phyloP scores from a whole-genome alignment of 495 filamentous ascomycete genomes.

The Podospora appendiculata region DNA sequence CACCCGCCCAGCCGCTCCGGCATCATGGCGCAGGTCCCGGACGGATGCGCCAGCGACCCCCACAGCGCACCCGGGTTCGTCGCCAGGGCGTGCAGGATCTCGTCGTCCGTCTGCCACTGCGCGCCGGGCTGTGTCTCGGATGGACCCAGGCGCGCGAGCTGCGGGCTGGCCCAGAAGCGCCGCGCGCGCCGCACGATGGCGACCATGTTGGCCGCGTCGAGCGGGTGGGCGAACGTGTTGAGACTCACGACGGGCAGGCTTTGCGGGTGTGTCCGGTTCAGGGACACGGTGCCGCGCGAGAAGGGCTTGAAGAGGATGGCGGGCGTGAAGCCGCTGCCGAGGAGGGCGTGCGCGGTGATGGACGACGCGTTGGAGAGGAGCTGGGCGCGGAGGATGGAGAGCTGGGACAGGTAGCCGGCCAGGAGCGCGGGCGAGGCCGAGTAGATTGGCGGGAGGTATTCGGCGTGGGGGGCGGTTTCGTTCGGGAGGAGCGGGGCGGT shows the following conservation, averaged over 20 bases:
- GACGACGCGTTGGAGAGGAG: constrained; percentile 1
- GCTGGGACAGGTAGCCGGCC: constrained; percentile 11
- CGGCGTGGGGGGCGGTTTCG: background rate
- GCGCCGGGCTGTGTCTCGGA: constrained; percentile 38
- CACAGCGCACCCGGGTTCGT: constrained; percentile 4
- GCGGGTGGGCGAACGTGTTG: constrained; percentile 25
- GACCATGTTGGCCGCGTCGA: constrained; percentile 17
- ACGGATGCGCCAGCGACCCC: constrained; percentile 17
- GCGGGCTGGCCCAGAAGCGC: constrained; percentile 25
- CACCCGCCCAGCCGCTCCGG: constrained; percentile 32
- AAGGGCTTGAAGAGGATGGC: constrained; percentile 25
- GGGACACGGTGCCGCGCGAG: constrained; percentile 29
- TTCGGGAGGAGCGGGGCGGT: constrained; percentile 8
- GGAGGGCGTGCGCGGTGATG: constrained; percentile 10
- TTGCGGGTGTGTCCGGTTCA: constrained; percentile 23
- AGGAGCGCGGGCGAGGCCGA: constrained; percentile 3
- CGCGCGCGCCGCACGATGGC: constrained; percentile 49
- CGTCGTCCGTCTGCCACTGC: constrained; percentile 33
- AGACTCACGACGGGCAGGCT: constrained; percentile 20
- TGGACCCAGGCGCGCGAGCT: constrained; percentile 27
- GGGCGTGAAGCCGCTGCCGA: constrained; percentile 16
- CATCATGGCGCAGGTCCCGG: constrained; percentile 36
- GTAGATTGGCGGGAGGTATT: constrained; percentile 12
- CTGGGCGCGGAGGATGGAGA: constrained; percentile 7
- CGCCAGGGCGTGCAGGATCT: constrained; percentile 25